Conservation (phyloP, 192 early-diverging fungal species). For the Entomortierella parvispora region DNA sequence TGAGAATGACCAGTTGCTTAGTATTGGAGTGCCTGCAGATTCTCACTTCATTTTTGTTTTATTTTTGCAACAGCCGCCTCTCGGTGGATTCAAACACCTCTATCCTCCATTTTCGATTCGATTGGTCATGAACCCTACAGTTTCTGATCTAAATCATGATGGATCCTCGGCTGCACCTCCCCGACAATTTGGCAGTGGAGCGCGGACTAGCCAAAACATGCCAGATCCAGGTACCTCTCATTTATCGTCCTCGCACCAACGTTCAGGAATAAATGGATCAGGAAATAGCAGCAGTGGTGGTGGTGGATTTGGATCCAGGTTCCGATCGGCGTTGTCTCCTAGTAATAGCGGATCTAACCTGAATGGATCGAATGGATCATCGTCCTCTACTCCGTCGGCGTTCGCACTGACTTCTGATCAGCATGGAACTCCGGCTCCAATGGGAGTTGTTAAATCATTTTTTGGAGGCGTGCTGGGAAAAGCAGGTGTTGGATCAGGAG, state of each 20-base stretch:
- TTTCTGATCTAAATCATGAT: slow-evolving; percentile 16
- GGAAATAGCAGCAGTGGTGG: slow-evolving; percentile 1
- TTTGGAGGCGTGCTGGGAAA: slow-evolving; percentile 66
- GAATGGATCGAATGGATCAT: slow-evolving; percentile 7
- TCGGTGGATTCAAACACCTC: slow-evolving; percentile 69
- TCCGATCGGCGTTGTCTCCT: slow-evolving; percentile 28
- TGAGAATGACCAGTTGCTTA: neutral
- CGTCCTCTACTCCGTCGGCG: neutral
- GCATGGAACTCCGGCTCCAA: slow-evolving; percentile 35
- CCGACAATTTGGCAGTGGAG: slow-evolving; percentile 33
- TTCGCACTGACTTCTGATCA: slow-evolving; percentile 21
- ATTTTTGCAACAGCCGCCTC: slow-evolving; percentile 60
- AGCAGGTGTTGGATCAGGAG: slow-evolving; percentile 48
- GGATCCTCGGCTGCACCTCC: neutral
- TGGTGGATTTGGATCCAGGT: slow-evolving; percentile 32
- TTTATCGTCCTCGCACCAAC: slow-evolving; percentile 6
- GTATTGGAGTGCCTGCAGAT: neutral
- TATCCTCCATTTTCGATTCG: slow-evolving; percentile 69
- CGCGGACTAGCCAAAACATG: neutral
- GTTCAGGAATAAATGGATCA: neutral
- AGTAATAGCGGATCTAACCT: neutral
- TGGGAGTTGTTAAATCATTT: slow-evolving; percentile 62
- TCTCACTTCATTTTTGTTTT: neutral
- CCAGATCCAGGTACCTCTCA: neutral
- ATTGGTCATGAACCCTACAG: slow-evolving; percentile 43